Conservation (phyloP, 31 red algal species). For the Porphyra umbilicalis region DNA sequence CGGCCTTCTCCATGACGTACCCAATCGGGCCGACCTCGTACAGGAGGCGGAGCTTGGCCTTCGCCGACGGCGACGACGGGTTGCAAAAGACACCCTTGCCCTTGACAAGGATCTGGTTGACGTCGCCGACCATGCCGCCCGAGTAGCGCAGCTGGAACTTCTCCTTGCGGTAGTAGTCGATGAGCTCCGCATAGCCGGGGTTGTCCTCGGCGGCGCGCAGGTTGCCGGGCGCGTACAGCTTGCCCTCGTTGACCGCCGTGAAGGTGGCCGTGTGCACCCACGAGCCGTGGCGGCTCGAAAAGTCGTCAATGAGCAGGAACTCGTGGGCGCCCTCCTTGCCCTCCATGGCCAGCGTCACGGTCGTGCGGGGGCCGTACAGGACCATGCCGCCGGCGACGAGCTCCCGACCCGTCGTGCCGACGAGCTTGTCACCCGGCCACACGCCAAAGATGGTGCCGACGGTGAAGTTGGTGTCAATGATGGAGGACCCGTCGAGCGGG, state of each 20-base stretch:
- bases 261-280: slow-evolving; percentile 90
- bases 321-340: slow-evolving; percentile 84
- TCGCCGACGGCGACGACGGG: slow-evolving; percentile 82
- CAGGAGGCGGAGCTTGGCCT: slow-evolving; percentile 90
- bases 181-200: slow-evolving; percentile 75
- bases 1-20: slow-evolving; percentile 92
- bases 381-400: slow-evolving; percentile 73
- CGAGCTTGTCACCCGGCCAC: slow-evolving; percentile 80
- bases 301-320: slow-evolving; percentile 96
- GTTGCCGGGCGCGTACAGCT: slow-evolving; percentile 96
- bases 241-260: slow-evolving; percentile 79
- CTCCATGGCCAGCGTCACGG: slow-evolving; percentile 83
- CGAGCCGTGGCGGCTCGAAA: slow-evolving; percentile 88
- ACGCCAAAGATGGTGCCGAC: slow-evolving; percentile 98
- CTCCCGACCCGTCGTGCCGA: slow-evolving; percentile 71
- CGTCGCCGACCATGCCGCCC: slow-evolving; percentile 97
- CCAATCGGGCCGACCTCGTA: slow-evolving; percentile 95
- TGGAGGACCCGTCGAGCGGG: slow-evolving; percentile 89
- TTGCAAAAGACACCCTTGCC: slow-evolving; percentile 99
- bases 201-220: slow-evolving; percentile 95
- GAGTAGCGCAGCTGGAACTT: slow-evolving; percentile 99
- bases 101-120: slow-evolving; percentile 98
- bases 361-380: slow-evolving; percentile 92
- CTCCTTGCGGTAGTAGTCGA: slow-evolving; percentile 79
- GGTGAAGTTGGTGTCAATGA: slow-evolving; percentile 97